phyloP scores from a whole-genome alignment of 2,329 filamentous ascomycete genomes.

The Exserohilum turcica region DNA sequence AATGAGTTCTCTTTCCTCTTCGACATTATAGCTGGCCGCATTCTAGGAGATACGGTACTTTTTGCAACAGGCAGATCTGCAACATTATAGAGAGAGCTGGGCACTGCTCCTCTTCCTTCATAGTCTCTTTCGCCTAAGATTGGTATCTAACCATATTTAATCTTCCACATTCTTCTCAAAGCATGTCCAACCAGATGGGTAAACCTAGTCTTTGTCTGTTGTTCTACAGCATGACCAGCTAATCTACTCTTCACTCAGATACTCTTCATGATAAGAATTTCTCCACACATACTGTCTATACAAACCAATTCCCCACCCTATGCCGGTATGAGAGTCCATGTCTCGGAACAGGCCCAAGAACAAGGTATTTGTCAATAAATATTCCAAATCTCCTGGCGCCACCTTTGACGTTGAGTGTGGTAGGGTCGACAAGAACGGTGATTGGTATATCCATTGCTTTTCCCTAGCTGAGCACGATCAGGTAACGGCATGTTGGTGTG shows the following conservation, averaged over 20 bases:
- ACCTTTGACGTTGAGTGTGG: conserved; percentile 4
- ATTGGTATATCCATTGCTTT: conserved; percentile 4
- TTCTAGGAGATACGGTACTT: background rate
- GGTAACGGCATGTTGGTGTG: background rate
- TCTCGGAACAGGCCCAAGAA: background rate
- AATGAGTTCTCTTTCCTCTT: too few species aligned
- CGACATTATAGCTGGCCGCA: background rate
- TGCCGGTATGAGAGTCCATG: background rate
- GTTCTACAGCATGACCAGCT: too few species aligned
- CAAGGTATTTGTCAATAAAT: background rate
- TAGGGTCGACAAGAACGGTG: background rate
- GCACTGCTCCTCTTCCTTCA: background rate
- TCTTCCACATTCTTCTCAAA: background rate
- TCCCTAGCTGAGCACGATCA: background rate
- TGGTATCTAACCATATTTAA: too few species aligned
- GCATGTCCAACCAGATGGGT: background rate
- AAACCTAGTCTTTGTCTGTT: too few species aligned
- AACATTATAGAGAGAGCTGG: background rate
- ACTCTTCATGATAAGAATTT: too few species aligned
- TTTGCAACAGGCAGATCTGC: too few species aligned
- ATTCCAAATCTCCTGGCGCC: background rate
- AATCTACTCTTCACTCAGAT: too few species aligned
- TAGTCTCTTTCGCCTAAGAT: too few species aligned
- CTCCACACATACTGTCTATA: too few species aligned
- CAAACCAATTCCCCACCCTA: too few species aligned